Conservation (phyloP, 2,329 filamentous ascomycete genomes). For the Fusarium devonianum region DNA sequence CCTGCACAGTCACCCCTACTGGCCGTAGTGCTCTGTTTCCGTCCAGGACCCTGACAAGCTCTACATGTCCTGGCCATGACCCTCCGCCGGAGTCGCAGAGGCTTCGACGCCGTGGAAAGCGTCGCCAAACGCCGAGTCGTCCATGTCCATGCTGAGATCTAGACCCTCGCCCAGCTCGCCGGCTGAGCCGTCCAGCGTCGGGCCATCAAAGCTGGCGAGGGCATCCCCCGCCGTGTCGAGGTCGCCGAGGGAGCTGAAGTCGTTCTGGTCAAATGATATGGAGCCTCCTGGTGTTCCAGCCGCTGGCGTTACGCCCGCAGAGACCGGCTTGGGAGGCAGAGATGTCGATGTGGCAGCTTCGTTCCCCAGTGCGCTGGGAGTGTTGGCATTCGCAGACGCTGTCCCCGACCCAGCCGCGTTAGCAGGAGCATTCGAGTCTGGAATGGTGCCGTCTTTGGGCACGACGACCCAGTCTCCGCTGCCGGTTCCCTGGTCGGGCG, state of each 20-base stretch:
- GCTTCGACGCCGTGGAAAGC: slow-evolving; percentile 73
- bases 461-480: slow-evolving; percentile 79
- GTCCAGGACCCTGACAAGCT: not conserved
- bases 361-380: slow-evolving; percentile 38
- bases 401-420: slow-evolving; percentile 25
- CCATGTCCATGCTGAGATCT: slow-evolving; percentile 72
- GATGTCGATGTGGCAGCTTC: slow-evolving; percentile 34
- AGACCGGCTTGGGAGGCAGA: slow-evolving; percentile 26
- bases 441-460: slow-evolving; percentile 64
- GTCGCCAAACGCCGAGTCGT: slow-evolving; percentile 84
- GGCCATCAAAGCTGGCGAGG: slow-evolving; percentile 70
- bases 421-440: slow-evolving; percentile 43
- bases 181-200: slow-evolving; percentile 55
- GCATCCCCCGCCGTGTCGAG: slow-evolving; percentile 77
- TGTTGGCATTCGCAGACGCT: slow-evolving; percentile 40
- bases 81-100: slow-evolving; percentile 48
- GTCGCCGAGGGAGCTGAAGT: slow-evolving; percentile 70
- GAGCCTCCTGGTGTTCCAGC: slow-evolving; percentile 51
- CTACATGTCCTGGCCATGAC: slow-evolving; percentile 47
- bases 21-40: not conserved
- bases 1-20: not conserved
- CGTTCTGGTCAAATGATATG: slow-evolving; percentile 60
- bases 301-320: slow-evolving; percentile 36
- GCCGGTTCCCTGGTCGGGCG: slow-evolving; percentile 58
- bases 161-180: slow-evolving; percentile 62